These are phyloP conservation scores for Uronychia setigera DNA, from an alignment of 73 alveolate species.

Conservation along the genomic window DNA sequence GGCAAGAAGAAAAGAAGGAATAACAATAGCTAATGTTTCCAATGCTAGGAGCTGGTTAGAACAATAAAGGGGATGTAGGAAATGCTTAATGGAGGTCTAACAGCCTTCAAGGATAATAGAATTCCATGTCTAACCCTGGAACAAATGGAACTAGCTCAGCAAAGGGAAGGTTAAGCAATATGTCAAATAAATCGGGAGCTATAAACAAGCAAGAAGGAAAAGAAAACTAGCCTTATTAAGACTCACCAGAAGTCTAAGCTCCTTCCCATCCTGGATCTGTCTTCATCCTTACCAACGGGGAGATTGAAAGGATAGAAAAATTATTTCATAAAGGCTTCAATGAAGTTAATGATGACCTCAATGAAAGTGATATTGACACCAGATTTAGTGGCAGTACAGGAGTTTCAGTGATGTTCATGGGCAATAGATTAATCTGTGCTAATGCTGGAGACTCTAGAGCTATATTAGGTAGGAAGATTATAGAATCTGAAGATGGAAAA, in stretches of 20 bases:
- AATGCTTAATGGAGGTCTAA: not conserved
- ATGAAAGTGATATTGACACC: conserved; percentile 36
- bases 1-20: conserved; percentile 17
- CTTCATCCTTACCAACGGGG: not conserved
- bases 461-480: conserved; percentile 56
- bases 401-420: conserved; percentile 72
- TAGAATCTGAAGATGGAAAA: conserved; percentile 41
- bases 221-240: too few species aligned
- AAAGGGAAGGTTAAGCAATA: not conserved
- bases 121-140: not conserved
- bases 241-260: too few species aligned
- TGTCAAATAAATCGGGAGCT: not conserved
- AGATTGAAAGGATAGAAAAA: not conserved
- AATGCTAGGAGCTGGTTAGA: conserved; percentile 33
- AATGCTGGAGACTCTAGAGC: conserved; percentile 90
- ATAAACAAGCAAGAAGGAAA: not conserved
- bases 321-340: conserved; percentile 18
- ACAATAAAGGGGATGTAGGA: conserved; percentile 24
- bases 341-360: conserved; percentile 44
- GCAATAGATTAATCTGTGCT: conserved; percentile 73
- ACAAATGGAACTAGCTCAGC: not conserved
- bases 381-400: conserved; percentile 62
- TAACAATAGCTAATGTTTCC: conserved; percentile 25
- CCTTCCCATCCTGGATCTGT: not conserved
- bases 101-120: not conserved